Base-by-base conservation (phyloP, 768 basidiomycete species). In the Sarcodon aspratus region DNA sequence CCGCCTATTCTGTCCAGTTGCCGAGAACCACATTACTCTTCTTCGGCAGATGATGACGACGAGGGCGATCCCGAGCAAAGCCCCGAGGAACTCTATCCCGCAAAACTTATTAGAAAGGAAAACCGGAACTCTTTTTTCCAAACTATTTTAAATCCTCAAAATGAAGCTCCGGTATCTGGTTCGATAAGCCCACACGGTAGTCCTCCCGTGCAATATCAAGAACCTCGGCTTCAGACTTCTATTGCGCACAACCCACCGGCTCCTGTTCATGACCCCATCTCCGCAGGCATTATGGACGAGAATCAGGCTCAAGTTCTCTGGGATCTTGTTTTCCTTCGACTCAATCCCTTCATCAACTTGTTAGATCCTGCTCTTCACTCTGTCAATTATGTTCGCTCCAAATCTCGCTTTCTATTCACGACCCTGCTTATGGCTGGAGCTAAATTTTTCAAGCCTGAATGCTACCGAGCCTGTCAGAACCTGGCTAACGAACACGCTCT, bases 351-450 rank as follows among this genome's bases (percentile, higher is more conserved):
- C 63, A 80, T 92, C 66, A 87, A 85, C 60, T 71, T 93, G 33
- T 90, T 94, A 60, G 91, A 93, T 67, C 86, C 90, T 35, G 69
- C 76, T n/a, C 67, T 94, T 34, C 92, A 95, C 62, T 82, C 91
- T 0, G 73, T 82, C 45, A 58, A 70, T 34, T 93, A 91, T 62
- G 80, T 93, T 57, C 87, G 92, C 57, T 69, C 73, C 17, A 81
- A 77, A 53, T 92, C 82, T 48, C 81, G 86, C 1, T 80, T 94
- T 62, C 73, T 95, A 49, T 92, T 92, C 67, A 85, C 89, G 15
- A 79, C 83, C 21, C 74, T 94, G 49, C 71, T 92, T 57, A 85
- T 88, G 75, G 86, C 81, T 13, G 83, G 83, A 27, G 80, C 81
- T 70, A 90, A 90, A 63, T 92, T 92, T 56, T 90, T 85, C 66